A percentile compares a stretch with the other conserved stretches of the same genome.
Conservation (phyloP, 345 rosid species). For the Alliaria petiolata region DNA sequence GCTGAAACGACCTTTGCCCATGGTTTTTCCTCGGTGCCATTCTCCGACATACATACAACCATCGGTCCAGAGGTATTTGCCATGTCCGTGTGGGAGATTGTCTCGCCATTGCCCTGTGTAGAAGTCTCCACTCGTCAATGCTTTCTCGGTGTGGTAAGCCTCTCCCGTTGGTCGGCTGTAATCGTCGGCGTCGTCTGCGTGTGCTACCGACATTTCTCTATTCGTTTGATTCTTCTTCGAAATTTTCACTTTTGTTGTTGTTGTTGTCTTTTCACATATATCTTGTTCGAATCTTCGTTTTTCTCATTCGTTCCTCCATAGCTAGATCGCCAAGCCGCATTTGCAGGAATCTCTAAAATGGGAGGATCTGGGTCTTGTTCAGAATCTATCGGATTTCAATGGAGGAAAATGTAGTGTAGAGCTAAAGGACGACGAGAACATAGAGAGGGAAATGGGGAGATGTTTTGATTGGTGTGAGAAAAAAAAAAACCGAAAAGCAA, state of each 20-base stretch:
- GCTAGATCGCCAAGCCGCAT: slow-evolving; percentile 13
- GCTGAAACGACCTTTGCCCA: slow-evolving; percentile 79
- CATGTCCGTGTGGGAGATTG: slow-evolving; percentile 69
- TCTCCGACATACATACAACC: slow-evolving; percentile 95
- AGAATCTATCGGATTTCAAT: background rate
- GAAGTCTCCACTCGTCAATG: slow-evolving; percentile 67
- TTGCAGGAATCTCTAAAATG: background rate
- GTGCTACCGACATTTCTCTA: slow-evolving; percentile 73
- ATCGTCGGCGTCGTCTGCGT: slow-evolving; percentile 85
- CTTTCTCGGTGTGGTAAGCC: slow-evolving; percentile 47
- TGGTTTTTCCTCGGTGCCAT: slow-evolving; percentile 67
- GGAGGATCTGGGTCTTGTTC: slow-evolving; percentile 2
- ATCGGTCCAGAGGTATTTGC: slow-evolving; percentile 87
- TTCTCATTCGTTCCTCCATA: slow-evolving; percentile 21
- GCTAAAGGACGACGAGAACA: background rate
- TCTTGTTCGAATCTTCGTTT: slow-evolving; percentile 13
- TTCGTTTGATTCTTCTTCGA: slow-evolving; percentile 25
- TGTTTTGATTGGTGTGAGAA: slow-evolving; percentile 10
- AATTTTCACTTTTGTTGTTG: slow-evolving; percentile 40
- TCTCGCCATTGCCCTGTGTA: slow-evolving; percentile 83
- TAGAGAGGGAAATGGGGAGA: background rate
- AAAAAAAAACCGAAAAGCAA: slow-evolving; percentile 9
- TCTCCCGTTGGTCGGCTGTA: slow-evolving; percentile 40
- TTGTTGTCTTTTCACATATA: slow-evolving; percentile 30
- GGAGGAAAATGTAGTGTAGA: slow-evolving; percentile 12